phyloP scores from a whole-genome alignment of 306 rosid genomes.

The Dicorynia guianensis region DNA sequence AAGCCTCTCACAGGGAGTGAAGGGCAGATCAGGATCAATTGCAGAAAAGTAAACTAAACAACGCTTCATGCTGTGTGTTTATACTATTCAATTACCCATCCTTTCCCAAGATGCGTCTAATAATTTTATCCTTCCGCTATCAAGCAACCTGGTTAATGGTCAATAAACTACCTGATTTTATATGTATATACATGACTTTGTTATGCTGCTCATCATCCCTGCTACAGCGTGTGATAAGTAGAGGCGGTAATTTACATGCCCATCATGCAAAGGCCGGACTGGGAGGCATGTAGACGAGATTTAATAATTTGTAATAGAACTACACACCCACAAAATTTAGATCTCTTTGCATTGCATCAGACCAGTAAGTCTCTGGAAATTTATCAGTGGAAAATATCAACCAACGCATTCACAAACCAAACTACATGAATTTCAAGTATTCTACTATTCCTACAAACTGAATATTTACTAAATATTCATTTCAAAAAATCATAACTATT shows the following conservation, averaged over 20 bases:
- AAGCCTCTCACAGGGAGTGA: slow-evolving; percentile 57
- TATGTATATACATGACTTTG: neutral
- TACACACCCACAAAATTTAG: neutral
- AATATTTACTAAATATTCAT: too few relatives aligned
- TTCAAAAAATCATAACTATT: too few relatives aligned
- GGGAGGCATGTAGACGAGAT: neutral
- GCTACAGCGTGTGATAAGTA: neutral
- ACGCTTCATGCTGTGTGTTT: neutral
- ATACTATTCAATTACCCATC: neutral
- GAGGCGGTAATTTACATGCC: slow-evolving; percentile 6
- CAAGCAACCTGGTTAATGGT: too few relatives aligned
- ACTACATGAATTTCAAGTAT: slow-evolving; percentile 4
- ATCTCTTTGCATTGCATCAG: slow-evolving; percentile 7
- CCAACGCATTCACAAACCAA: neutral
- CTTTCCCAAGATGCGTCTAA: slow-evolving; percentile 7
- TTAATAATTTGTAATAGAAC: neutral
- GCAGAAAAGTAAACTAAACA: slow-evolving; percentile 55
- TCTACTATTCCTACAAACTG: too few relatives aligned
- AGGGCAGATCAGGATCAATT: slow-evolving; percentile 68
- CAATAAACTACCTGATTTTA: too few relatives aligned
- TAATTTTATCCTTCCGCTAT: too few relatives aligned
- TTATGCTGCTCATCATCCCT: slow-evolving; percentile 10
- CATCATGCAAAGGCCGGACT: neutral
- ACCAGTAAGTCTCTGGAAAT: neutral
- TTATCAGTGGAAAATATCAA: neutral